Evolutionary conservation across 768 basidiomycete species (phyloP).

Genomic region (Calocybe cyanea): DNA sequence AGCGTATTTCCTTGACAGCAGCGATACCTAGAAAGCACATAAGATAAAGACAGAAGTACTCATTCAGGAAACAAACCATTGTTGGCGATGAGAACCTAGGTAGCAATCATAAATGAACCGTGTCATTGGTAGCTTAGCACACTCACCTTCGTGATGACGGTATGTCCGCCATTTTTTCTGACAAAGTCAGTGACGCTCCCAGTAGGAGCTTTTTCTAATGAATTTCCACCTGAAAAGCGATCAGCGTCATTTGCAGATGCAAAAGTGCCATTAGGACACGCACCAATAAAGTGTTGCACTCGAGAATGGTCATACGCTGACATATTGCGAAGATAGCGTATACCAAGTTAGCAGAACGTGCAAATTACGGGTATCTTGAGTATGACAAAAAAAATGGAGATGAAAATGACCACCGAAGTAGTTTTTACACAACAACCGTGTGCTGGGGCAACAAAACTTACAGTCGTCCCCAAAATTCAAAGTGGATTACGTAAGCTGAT

Average conservation of each 20-base stretch:
- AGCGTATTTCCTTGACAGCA: conserved; percentile 98
- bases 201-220: conserved; percentile 77
- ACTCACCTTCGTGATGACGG: conserved; percentile 94
- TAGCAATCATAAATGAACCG: conserved; percentile 9
- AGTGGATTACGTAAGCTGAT: conserved; percentile 21
- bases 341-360: conserved; percentile 11
- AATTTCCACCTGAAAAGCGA: conserved; percentile 76
- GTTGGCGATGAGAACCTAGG: conserved; percentile 95
- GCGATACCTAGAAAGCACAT: conserved; percentile 73
- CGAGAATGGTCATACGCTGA: conserved; percentile 51
- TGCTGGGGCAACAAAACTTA: conserved; percentile 35
- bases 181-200: conserved; percentile 89
- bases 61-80: conserved; percentile 62
- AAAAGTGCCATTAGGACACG: conserved; percentile 13
- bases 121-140: conserved; percentile 1
- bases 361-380: conserved; percentile 9
- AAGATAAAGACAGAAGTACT: conserved; percentile 1
- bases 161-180: conserved; percentile 87
- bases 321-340: conserved; percentile 31
- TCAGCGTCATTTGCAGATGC: not conserved
- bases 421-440: conserved; percentile 23
- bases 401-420: conserved; percentile 11
- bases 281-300: conserved; percentile 54
- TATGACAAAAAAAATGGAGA: conserved; percentile 11
- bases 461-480: conserved; percentile 44